Evolutionary conservation across 768 basidiomycete genomes (phyloP).

Genomic region (Suillus luteus): DNA sequence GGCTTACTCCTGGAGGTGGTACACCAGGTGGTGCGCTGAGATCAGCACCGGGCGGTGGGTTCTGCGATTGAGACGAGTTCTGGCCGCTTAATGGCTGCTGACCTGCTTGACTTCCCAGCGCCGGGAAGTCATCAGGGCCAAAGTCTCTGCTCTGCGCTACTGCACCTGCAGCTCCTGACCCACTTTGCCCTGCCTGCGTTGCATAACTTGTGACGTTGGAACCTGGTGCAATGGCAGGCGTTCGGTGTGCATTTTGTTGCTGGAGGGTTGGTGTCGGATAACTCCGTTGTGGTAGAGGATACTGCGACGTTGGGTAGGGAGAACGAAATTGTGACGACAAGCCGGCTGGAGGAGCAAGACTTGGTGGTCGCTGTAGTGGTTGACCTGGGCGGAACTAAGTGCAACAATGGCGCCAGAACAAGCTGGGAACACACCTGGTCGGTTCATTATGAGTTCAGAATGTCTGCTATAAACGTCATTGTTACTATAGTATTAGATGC

Average conservation of each 20-base stretch:
- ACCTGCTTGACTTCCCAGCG: constrained; percentile 66
- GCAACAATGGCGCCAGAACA: constrained; percentile 18
- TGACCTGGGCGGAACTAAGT: constrained; percentile 53
- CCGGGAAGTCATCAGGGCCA: constrained; percentile 89
- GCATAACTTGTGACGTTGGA: constrained; percentile 70
- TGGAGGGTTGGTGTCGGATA: constrained; percentile 45
- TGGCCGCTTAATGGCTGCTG: constrained; percentile 30
- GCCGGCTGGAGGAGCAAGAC: constrained; percentile 63
- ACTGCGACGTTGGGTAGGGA: constrained; percentile 44
- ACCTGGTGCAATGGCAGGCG: constrained; percentile 42
- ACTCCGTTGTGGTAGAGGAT: constrained; percentile 30
- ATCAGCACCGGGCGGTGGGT: constrained; percentile 37
- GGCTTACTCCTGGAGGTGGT: constrained; percentile 39
- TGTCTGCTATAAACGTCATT: not conserved
- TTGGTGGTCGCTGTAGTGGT: constrained; percentile 81
- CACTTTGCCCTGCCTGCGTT: constrained; percentile 69
- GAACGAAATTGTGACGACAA: constrained; percentile 66
- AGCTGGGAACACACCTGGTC: constrained; percentile 49
- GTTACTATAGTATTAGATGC: not conserved
- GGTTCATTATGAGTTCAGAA: constrained; percentile 46
- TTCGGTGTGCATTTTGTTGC: constrained; percentile 61
- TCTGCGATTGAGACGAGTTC: constrained; percentile 32
- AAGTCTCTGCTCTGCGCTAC: constrained; percentile 43
- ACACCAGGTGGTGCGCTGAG: constrained; percentile 56
- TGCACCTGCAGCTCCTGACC: constrained; percentile 17